A percentile compares a stretch with the other conserved stretches of the same genome.
phyloP scores from a whole-genome alignment of 768 basidiomycete genomes.

The Trametes maxima region DNA sequence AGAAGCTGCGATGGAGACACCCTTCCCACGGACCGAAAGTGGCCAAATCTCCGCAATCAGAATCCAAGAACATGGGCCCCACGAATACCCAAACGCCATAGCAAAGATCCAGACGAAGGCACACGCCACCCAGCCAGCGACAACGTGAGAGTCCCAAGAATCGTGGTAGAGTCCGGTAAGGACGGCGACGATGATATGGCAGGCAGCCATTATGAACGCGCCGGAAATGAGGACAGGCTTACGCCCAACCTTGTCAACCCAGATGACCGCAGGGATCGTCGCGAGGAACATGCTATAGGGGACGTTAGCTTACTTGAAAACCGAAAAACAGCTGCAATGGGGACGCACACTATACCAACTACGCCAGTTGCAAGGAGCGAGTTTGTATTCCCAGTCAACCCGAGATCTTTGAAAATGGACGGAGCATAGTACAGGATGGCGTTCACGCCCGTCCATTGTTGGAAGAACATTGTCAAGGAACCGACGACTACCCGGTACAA shows the following conservation, averaged over 20 bases:
- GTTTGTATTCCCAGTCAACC: conserved; percentile 61
- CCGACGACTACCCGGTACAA: conserved; percentile 66
- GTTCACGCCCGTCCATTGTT: conserved; percentile 83
- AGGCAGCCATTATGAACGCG: conserved; percentile 72
- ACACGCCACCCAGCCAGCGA: conserved; percentile 75
- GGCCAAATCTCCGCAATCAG: conserved; percentile 77
- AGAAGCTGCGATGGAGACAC: conserved; percentile 72
- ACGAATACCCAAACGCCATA: conserved; percentile 74
- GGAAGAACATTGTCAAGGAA: conserved; percentile 75
- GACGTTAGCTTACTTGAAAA: background rate
- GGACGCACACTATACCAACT: conserved; percentile 72
- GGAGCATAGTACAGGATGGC: conserved; percentile 80
- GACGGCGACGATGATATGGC: conserved; percentile 68
- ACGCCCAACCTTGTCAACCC: conserved; percentile 74
- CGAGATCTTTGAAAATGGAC: conserved; percentile 62
- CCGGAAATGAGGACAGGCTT: conserved; percentile 76
- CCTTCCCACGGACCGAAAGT: conserved; percentile 72
- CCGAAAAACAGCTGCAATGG: background rate
- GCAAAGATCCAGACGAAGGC: conserved; percentile 76
- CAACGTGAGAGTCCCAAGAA: conserved; percentile 47
- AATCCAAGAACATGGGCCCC: conserved; percentile 82
- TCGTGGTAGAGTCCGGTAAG: conserved; percentile 61
- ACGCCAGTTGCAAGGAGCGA: conserved; percentile 67
- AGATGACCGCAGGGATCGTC: conserved; percentile 82
- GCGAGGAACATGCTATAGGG: conserved; percentile 64